Evolutionary conservation across 495 filamentous ascomycete species (phyloP).

Genomic region (Neurospora sp.): DNA sequence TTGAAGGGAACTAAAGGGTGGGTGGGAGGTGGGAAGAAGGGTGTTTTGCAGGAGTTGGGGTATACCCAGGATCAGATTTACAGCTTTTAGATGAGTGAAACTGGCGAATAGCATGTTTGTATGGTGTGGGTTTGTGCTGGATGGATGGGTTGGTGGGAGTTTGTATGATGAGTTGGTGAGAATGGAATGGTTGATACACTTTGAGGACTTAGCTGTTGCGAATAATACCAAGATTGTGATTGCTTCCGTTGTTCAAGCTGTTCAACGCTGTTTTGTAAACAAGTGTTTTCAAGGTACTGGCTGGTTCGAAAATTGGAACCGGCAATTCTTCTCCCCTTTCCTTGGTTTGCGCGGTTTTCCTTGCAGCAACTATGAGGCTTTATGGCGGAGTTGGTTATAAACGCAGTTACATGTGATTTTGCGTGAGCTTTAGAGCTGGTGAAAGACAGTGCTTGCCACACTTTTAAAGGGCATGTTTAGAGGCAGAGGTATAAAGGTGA

Average conservation of each 20-base stretch:
- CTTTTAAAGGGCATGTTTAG: neutral
- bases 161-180: neutral
- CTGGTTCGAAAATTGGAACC: neutral
- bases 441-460: neutral
- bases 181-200: neutral
- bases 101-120: neutral
- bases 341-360: neutral
- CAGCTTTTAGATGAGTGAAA: conserved; percentile 31
- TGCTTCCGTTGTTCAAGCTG: neutral
- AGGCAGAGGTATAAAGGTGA: neutral
- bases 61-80: conserved; percentile 45
- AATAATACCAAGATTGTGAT: neutral
- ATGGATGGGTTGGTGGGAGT: neutral
- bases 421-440: neutral
- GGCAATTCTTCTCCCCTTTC: neutral
- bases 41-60: conserved; percentile 42
- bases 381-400: neutral
- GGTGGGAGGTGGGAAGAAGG: conserved; percentile 14
- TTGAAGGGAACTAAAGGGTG: conserved; percentile 34
- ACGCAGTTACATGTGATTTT: neutral
- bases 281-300: neutral
- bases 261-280: neutral
- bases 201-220: neutral
- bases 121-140: neutral
- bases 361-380: neutral